Conservation (phyloP, 1,284 basidiomycete species). For the Tilletia walkeri region DNA sequence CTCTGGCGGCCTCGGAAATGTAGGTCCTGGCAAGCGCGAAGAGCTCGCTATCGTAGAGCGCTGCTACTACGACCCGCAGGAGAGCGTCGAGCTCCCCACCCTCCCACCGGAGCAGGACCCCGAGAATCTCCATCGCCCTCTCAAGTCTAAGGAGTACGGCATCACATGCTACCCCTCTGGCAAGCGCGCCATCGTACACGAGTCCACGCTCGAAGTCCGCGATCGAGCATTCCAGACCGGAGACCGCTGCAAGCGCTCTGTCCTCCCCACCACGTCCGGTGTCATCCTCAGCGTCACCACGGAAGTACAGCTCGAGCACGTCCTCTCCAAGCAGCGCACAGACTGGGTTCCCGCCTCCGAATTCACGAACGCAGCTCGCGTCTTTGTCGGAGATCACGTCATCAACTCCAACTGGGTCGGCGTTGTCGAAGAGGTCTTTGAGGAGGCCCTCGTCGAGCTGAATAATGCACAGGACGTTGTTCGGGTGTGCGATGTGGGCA, state of each 20-base stretch:
- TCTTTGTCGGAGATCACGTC: slow-evolving; percentile 60
- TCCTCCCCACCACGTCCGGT: slow-evolving; percentile 73
- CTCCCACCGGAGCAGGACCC: slow-evolving; percentile 22
- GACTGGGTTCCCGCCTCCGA: slow-evolving; percentile 65
- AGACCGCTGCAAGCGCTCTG: slow-evolving; percentile 76
- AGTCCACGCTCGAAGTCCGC: slow-evolving; percentile 69
- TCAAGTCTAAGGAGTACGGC: slow-evolving; percentile 75
- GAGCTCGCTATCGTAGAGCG: slow-evolving; percentile 35
- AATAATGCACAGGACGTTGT: slow-evolving; percentile 58
- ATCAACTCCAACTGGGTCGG: slow-evolving; percentile 81
- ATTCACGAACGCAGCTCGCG: slow-evolving; percentile 55
- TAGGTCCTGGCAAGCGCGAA: slow-evolving; percentile 25
- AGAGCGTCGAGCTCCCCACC: background rate
- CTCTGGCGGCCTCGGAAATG: slow-evolving; percentile 30
- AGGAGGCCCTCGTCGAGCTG: slow-evolving; percentile 70
- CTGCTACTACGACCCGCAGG: slow-evolving; percentile 33
- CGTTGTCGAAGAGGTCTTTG: slow-evolving; percentile 70
- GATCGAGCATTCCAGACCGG: slow-evolving; percentile 76
- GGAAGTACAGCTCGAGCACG: slow-evolving; percentile 70
- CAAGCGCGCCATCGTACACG: slow-evolving; percentile 65
- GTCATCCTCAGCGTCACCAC: slow-evolving; percentile 69
- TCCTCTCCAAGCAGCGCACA: slow-evolving; percentile 67
- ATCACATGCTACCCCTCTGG: slow-evolving; percentile 68
- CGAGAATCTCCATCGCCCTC: slow-evolving; percentile 65
- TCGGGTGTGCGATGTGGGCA: slow-evolving; percentile 31